Base-by-base conservation (phyloP, 2,329 filamentous ascomycete genomes). In the Arachnopeziza araneosa region DNA sequence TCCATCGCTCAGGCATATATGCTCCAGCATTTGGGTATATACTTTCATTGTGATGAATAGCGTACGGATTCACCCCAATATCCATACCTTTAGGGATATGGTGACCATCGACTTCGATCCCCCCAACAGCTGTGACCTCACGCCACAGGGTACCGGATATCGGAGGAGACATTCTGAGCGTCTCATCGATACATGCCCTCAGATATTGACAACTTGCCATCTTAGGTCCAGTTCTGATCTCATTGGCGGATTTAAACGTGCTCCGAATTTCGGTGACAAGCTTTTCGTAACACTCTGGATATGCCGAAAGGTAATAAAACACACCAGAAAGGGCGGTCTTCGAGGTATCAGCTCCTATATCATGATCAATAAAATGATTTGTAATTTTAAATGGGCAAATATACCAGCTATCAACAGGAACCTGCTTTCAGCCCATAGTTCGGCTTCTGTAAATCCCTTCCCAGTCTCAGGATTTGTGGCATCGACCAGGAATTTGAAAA, bases 391-490 rank as follows among this genome's bases (percentile, higher is more conserved):
- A 30, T 4, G 26, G 26, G 26, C 26, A 9, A 30, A 30, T 30
- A 30, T 70, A 12, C 65, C 65, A 1, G 65, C 66, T 26, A 63
- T 56, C 24, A 69, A 65, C 1, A 69, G 36, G 12, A 62, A 60
- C 8, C 36, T 59, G 12, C 60, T 56, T 57, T 67, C 66, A 14
- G 36, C 56, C 44, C 58, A 61, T 17, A 67, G 50, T 49, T 64
- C 70, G 4, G 77, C 70, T 56, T 75, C 76, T 2, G 58, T 54
- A 26, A 73, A 71, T 2, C 58, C 63, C 30, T 65, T 69, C 56
- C 85, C 86, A 0, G 86, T 89, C 69, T 89, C 85, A 9, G 87
- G 86, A 19, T 44, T 19, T 12, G 10, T 44, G 12, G 36, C 36
- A 44, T 44, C 36, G 12, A 32, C 7, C 54, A 44, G 17, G 17